Conservation (phyloP, 1,284 basidiomycete genomes). For the Trametes polyzona region DNA sequence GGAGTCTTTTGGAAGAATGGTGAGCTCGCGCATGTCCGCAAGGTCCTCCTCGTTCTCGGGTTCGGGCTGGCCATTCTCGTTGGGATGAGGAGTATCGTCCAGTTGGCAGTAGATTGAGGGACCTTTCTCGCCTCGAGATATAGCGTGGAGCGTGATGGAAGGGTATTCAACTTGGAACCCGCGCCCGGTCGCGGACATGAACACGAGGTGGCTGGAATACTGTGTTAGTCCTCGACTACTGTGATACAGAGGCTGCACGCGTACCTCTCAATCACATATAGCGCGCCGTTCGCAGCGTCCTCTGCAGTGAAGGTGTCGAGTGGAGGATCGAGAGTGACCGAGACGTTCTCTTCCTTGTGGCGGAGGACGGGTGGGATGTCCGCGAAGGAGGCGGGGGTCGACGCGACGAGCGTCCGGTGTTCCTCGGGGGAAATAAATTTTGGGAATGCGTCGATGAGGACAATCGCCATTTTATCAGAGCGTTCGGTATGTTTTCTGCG, state of each 20-base stretch:
- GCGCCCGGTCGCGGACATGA: slow-evolving; percentile 67
- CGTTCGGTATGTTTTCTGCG: not conserved
- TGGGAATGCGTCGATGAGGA: slow-evolving; percentile 55
- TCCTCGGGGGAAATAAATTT: slow-evolving; percentile 69
- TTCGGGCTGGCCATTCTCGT: slow-evolving; percentile 25
- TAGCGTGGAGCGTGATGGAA: slow-evolving; percentile 85
- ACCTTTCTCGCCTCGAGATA: slow-evolving; percentile 66
- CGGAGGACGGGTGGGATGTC: slow-evolving; percentile 82
- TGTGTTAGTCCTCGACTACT: not conserved
- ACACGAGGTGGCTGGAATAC: slow-evolving; percentile 67
- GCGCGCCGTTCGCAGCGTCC: slow-evolving; percentile 59
- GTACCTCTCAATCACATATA: slow-evolving; percentile 86
- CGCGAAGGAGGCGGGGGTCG: slow-evolving; percentile 81
- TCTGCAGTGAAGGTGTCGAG: slow-evolving; percentile 57
- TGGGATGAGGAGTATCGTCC: slow-evolving; percentile 56
- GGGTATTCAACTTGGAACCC: slow-evolving; percentile 87
- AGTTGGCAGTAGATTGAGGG: slow-evolving; percentile 91
- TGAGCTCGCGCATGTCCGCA: slow-evolving; percentile 75
- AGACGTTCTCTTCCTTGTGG: slow-evolving; percentile 72
- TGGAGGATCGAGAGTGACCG: slow-evolving; percentile 68
- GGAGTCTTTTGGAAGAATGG: slow-evolving; percentile 65
- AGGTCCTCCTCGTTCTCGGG: slow-evolving; percentile 46
- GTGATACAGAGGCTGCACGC: slow-evolving; percentile 25
- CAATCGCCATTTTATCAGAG: slow-evolving; percentile 29
- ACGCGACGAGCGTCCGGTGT: slow-evolving; percentile 63